Conservation (phyloP, 192 early-diverging fungal species). For the Helicostylum pulchrum region DNA sequence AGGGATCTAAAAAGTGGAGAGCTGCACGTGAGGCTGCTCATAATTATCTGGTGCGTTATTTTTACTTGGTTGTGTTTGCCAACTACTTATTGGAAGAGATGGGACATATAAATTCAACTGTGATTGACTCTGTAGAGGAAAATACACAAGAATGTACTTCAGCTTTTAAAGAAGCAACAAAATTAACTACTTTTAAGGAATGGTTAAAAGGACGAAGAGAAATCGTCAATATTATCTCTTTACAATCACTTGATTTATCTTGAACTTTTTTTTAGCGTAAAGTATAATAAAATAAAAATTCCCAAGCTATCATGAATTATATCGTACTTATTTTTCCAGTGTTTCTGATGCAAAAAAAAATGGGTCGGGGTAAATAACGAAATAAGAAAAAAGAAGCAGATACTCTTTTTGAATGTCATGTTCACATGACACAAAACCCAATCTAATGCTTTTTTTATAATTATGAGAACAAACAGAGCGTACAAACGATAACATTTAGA, state of each 20-base stretch:
- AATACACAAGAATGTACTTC: neutral
- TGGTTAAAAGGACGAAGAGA: constrained; percentile 59
- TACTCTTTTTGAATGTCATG: too few species aligned
- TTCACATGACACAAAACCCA: too few species aligned
- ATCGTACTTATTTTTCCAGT: too few species aligned
- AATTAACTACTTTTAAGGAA: constrained; percentile 39
- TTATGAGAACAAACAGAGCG: too few species aligned
- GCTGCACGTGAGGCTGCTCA: constrained; percentile 37
- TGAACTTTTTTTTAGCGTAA: neutral
- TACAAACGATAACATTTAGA: too few species aligned
- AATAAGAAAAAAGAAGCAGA: too few species aligned
- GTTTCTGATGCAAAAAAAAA: too few species aligned
- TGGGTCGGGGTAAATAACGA: too few species aligned
- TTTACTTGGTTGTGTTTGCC: constrained; percentile 65
- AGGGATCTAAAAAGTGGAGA: constrained; percentile 33
- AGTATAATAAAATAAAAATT: neutral
- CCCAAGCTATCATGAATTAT: too few species aligned
- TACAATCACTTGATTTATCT: constrained; percentile 26
- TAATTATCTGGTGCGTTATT: constrained; percentile 64
- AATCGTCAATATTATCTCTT: constrained; percentile 51
- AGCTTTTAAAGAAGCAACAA: constrained; percentile 28
- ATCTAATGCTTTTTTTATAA: too few species aligned
- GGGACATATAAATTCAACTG: constrained; percentile 6
- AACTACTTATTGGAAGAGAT: constrained; percentile 57
- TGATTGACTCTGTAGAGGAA: constrained; percentile 7